These are phyloP conservation scores for Cladosporium sp. DNA, from an alignment of 2,329 filamentous ascomycete genomes.

Conservation along the genomic window DNA sequence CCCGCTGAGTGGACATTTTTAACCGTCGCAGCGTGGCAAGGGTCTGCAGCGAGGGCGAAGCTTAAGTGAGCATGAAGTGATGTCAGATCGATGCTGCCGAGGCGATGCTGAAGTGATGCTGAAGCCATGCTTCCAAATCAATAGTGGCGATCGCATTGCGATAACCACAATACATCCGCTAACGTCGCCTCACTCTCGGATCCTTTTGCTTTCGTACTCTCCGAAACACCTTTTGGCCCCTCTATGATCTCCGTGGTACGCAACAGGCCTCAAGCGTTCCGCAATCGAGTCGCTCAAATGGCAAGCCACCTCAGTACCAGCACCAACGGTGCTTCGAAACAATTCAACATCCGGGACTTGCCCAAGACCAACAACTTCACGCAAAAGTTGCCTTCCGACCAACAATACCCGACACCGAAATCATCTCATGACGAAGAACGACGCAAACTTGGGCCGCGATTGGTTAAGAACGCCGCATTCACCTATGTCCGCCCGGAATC, in stretches of 20 bases:
- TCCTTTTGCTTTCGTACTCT: no score
- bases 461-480: conserved; percentile 80
- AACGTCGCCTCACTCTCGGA: no score
- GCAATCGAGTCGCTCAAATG: conserved; percentile 38
- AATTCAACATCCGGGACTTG: conserved; percentile 46
- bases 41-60: not conserved
- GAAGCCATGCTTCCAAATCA: not conserved
- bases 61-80: not conserved
- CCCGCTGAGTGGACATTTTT: not conserved
- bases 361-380: conserved; percentile 65
- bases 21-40: not conserved
- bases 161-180: not conserved
- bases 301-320: conserved; percentile 39
- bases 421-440: conserved; percentile 78
- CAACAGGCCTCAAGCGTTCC: conserved; percentile 16
- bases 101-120: not conserved
- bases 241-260: conserved; percentile 9
- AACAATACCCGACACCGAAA: conserved; percentile 72
- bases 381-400: conserved; percentile 67
- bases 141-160: not conserved
- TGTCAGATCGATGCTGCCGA: conserved; percentile 2
- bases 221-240: not conserved
- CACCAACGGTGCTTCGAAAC: conserved; percentile 23
- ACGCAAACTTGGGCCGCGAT: conserved; percentile 69
- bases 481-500: conserved; percentile 84